Base-by-base conservation (phyloP, 768 basidiomycete genomes). In the Rhizopogon sp. region DNA sequence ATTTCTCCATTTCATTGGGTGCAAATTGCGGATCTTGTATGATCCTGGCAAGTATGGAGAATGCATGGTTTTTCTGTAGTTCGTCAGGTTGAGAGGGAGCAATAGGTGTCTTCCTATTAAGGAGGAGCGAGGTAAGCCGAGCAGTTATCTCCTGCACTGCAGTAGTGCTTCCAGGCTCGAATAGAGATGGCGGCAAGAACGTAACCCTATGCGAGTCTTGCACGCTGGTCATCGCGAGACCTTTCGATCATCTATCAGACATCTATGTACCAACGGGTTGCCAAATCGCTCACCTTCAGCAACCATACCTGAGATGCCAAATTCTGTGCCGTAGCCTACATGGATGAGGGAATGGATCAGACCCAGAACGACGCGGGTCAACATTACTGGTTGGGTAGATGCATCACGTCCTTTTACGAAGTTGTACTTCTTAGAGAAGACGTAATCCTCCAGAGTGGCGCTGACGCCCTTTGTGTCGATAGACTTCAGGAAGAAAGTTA, bases 321-420 rank as follows among this genome's bases (percentile, higher is more conserved):
- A 87, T 65, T 88, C 87, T 4, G 74, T 56, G 0, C 85, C 87
- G 60, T 81, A 79, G 2, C 83, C 85, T 10, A 70, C 59, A 60
- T 87, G 82, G 45, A 88, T 87, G 52, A 86, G 43, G 0, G 86
- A 77, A 58, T 89, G 87, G 2, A 87, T 3, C 22, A 88, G 60
- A 0, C 79, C 82, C 0, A 74, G 68, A 16, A 55, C 20, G 52
- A 82, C 72, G 14, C 83, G 78, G 53, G 69, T 72, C 6, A 87
- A 64, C 80, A 88, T 82, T 53, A 75, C 69, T 0, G 80, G 81
- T 28, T 79, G 74, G 3, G 55, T 7, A 0, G 39, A 45, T 6
- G 42, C 50, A 39, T 60, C 52, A 22, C 55, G 54, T 31, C 59
- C 62, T 17, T 58, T 3, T 35, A 39, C 60, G 11, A 56, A 60